Conservation (phyloP, 306 rosid species). For the Castanospermum australe region DNA sequence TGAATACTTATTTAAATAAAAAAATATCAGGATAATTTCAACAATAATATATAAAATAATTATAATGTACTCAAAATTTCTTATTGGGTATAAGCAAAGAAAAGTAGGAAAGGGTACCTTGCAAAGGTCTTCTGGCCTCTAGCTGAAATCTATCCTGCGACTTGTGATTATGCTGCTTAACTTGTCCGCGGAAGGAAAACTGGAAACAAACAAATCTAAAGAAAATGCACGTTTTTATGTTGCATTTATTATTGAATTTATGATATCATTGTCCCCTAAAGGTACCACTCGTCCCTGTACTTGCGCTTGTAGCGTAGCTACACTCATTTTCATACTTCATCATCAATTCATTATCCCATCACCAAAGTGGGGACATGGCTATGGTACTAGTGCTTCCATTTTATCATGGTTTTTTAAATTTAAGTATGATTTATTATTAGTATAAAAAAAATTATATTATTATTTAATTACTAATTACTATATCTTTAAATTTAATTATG, state of each 20-base stretch:
- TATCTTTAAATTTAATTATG: too few relatives aligned
- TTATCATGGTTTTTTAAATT: not conserved
- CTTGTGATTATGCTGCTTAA: not conserved
- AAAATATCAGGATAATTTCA: too few relatives aligned
- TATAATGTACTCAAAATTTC: too few relatives aligned
- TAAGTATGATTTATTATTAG: too few relatives aligned
- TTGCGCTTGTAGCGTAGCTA: not conserved
- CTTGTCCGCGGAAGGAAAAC: not conserved
- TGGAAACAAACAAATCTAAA: not conserved
- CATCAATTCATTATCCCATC: not conserved
- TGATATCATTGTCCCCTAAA: not conserved
- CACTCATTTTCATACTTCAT: not conserved
- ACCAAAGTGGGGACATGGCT: not conserved
- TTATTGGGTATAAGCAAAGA: too few relatives aligned
- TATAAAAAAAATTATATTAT: too few relatives aligned
- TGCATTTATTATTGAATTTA: not conserved
- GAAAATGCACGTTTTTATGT: not conserved
- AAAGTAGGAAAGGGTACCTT: too few relatives aligned
- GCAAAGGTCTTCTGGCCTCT: not conserved
- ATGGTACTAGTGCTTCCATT: not conserved
- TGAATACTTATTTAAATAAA: too few relatives aligned
- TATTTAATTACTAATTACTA: too few relatives aligned
- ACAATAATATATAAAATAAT: too few relatives aligned
- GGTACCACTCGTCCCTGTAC: not conserved
- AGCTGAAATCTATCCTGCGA: not conserved